Evolutionary conservation across 306 rosid genomes (phyloP).

Genomic region (Citrullus mucosospermus): DNA sequence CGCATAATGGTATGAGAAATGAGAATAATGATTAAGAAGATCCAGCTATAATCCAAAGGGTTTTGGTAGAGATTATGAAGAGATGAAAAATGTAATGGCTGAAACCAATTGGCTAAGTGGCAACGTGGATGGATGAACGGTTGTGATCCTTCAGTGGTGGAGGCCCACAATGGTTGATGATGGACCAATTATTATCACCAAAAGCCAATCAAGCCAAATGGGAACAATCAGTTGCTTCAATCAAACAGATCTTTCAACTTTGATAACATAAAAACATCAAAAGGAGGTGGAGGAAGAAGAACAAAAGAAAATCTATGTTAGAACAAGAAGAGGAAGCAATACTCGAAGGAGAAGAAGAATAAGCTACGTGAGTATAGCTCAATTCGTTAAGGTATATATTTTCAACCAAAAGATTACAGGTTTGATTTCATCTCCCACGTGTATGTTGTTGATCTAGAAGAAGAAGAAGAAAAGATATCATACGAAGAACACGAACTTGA

Average conservation of each 20-base stretch:
- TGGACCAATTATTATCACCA: not conserved
- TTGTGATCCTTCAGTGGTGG: not conserved
- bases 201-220: not conserved
- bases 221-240: not conserved
- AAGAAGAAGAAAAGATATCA: not conserved
- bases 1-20: not conserved
- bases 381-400: too few relatives aligned
- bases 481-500: not conserved
- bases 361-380: too few relatives aligned
- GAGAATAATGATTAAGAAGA: not conserved
- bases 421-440: too few relatives aligned
- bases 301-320: not conserved
- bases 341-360: not conserved
- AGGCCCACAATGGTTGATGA: not conserved
- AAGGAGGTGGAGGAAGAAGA: not conserved
- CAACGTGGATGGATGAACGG: constrained; percentile 4
- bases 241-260: not conserved
- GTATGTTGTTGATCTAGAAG: not conserved
- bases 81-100: not conserved
- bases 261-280: not conserved
- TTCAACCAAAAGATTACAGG: too few relatives aligned
- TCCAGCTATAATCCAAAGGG: not conserved
- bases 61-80: not conserved
- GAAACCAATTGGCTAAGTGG: not conserved
- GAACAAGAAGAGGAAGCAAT: not conserved